A percentile compares a stretch with the other conserved stretches of the same genome.
Conservation (phyloP, 2,329 filamentous ascomycete genomes). For the Ophiostoma angusticollis region DNA sequence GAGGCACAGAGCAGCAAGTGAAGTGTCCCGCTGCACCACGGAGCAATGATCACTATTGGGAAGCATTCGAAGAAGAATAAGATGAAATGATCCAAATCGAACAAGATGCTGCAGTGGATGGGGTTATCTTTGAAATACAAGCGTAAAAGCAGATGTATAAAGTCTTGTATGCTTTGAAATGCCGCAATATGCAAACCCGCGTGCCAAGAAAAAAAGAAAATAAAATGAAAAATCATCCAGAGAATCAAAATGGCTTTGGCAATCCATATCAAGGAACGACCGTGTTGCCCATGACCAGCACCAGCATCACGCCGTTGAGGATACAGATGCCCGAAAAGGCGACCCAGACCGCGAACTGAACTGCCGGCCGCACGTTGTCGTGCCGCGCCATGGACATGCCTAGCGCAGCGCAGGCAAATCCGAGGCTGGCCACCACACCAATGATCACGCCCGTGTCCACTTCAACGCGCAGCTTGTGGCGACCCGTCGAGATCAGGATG, state of each 20-base stretch:
- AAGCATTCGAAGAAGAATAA: too few species aligned
- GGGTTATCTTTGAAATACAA: too few species aligned
- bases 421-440: conserved; percentile 53
- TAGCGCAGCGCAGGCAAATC: conserved; percentile 49
- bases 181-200: not conserved
- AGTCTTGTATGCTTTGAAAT: too few species aligned
- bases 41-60: too few species aligned
- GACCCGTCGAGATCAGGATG: conserved; percentile 54
- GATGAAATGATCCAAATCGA: too few species aligned
- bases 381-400: conserved; percentile 43
- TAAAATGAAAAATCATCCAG: not conserved
- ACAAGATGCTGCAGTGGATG: too few species aligned
- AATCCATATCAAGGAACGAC: not conserved
- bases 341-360: conserved; percentile 30
- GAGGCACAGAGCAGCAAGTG: too few species aligned
- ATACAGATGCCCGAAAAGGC: conserved; percentile 34
- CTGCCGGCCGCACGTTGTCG: conserved; percentile 29
- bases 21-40: too few species aligned
- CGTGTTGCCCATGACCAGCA: conserved; percentile 33
- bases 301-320: conserved; percentile 38
- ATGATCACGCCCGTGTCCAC: conserved; percentile 62
- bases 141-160: conserved; percentile 1
- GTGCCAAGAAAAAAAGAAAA: not conserved
- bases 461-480: conserved; percentile 53
- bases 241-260: not conserved